Evolutionary conservation across 2,329 filamentous ascomycete genomes (phyloP), one percentile per base, ranked within the genome.

Genomic region (Arthrobotrys entomopaga): DNA sequence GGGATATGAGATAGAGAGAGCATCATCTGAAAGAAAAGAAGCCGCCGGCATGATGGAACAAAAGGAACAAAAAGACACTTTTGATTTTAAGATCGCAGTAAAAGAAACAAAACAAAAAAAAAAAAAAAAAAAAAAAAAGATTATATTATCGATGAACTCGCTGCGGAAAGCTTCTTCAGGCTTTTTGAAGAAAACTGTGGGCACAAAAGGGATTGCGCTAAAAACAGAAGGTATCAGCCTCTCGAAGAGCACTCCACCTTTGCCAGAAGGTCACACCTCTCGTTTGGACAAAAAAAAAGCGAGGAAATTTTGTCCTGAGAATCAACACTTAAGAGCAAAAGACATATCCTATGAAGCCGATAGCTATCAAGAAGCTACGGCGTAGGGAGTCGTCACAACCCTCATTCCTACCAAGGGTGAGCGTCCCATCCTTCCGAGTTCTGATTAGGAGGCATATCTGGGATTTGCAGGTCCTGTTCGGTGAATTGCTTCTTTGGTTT

Each of bases 371-470:
- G 29, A 34, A 34, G 29, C 29, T 7, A 34, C 29, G 29, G 29
- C 29, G 29, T 1, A 6, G 29, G 29, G 29, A 34, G 29, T 34
- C 29, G 29, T 34, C 29, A 34, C n/a, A 34, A 34, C 10, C 46
- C 24, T 50, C 43, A 67, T 43, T 54, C 22, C 57, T 75, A 69
- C 70, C 70, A 75, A 61, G 57, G 54, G 52, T 75, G 70, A 24
- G 64, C 70, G 34, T 69, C 70, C 70, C 70, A 75, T 24, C 70
- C 70, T 22, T 67, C 63, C 1, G 59, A 52, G 22, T 42, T 63
- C 49, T 67, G 50, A 10, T 53, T 49, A 13, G 57, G 48, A 16
- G 63, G 63, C 70, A 75, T 67, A 34, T 53, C 40, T 22, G 63
- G 59, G n/a, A 75, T 75, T 38, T 65, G 66, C 8, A 69, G n/a